Evolutionary conservation across 2,329 filamentous ascomycete species (phyloP).

Genomic region (Aureobasidium leucospermi): DNA sequence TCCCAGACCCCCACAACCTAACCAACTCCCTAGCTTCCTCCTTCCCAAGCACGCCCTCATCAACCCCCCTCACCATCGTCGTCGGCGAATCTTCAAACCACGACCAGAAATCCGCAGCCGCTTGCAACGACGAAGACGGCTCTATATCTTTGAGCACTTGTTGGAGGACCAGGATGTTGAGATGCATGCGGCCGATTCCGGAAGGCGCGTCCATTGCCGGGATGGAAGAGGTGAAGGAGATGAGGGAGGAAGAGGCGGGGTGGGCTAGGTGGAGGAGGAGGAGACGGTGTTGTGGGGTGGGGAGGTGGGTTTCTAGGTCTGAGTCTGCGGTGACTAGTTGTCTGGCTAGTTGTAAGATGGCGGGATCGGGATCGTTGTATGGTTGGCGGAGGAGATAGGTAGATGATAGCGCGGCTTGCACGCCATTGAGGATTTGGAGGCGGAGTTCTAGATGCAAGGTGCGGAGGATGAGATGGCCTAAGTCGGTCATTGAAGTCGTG

Average conservation of each 20-base stretch:
- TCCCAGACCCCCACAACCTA: slow-evolving; percentile 36
- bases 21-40: slow-evolving; percentile 35
- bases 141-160: slow-evolving; percentile 96
- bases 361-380: slow-evolving; percentile 68
- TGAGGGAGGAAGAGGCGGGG: slow-evolving; percentile 72
- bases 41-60: slow-evolving; percentile 28
- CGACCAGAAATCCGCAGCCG: slow-evolving; percentile 60
- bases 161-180: slow-evolving; percentile 91
- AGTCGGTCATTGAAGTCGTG: slow-evolving; percentile 70
- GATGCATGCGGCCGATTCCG: slow-evolving; percentile 79
- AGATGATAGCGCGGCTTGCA: slow-evolving; percentile 48
- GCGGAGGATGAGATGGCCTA: slow-evolving; percentile 70
- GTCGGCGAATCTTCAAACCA: slow-evolving; percentile 55
- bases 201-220: slow-evolving; percentile 69
- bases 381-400: slow-evolving; percentile 56
- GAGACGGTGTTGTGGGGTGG: slow-evolving; percentile 60
- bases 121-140: slow-evolving; percentile 54
- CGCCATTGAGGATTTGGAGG: slow-evolving; percentile 74
- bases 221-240: slow-evolving; percentile 61
- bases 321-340: slow-evolving; percentile 85
- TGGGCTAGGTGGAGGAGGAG: slow-evolving; percentile 68
- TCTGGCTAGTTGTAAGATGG: slow-evolving; percentile 74
- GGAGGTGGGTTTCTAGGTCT: slow-evolving; percentile 65
- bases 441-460: slow-evolving; percentile 86
- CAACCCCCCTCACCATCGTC: slow-evolving; percentile 30